Conservation (phyloP, 2,329 filamentous ascomycete species). For the Coniochaeta pulveracea region DNA sequence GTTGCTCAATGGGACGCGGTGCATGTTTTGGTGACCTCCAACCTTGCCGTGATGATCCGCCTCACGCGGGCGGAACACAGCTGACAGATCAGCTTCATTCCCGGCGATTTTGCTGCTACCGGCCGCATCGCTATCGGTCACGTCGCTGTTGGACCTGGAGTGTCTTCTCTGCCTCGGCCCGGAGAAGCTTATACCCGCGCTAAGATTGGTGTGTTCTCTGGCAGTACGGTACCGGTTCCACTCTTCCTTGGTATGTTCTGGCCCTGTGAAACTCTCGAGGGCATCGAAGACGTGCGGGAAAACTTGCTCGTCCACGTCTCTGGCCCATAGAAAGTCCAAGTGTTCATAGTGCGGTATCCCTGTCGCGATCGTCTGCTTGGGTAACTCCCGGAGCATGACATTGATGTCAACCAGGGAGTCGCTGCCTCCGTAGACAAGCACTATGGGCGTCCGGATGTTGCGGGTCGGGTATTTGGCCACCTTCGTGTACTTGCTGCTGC, state of each 20-base stretch:
- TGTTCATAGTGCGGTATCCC: slow-evolving; percentile 92
- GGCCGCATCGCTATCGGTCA: slow-evolving; percentile 8
- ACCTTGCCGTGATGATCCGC: no score
- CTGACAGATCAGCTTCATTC: no score
- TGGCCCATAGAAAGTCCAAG: slow-evolving; percentile 90
- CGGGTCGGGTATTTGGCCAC: slow-evolving; percentile 92
- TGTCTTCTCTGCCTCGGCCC: slow-evolving; percentile 6
- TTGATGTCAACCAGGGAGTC: slow-evolving; percentile 92
- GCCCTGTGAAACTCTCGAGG: slow-evolving; percentile 57
- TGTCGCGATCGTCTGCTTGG: slow-evolving; percentile 71
- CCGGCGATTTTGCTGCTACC: not conserved
- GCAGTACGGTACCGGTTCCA: slow-evolving; percentile 45
- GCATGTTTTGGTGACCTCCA: no score
- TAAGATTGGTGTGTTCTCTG: slow-evolving; percentile 37
- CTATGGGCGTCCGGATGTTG: slow-evolving; percentile 93
- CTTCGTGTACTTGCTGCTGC: slow-evolving; percentile 79
- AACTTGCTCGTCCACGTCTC: slow-evolving; percentile 71
- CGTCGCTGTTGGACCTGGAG: slow-evolving; percentile 3
- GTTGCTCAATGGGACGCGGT: no score
- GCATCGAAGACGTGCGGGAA: slow-evolving; percentile 90
- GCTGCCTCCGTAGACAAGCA: slow-evolving; percentile 84
- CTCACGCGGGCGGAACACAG: no score
- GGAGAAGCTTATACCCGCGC: slow-evolving; percentile 18
- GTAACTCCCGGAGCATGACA: slow-evolving; percentile 82
- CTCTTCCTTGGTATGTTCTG: slow-evolving; percentile 47